A percentile compares a stretch with the other conserved stretches of the same genome.
phyloP scores from a whole-genome alignment of 805 yeast genomes.

The Saccharomycopsis fibuligera region DNA sequence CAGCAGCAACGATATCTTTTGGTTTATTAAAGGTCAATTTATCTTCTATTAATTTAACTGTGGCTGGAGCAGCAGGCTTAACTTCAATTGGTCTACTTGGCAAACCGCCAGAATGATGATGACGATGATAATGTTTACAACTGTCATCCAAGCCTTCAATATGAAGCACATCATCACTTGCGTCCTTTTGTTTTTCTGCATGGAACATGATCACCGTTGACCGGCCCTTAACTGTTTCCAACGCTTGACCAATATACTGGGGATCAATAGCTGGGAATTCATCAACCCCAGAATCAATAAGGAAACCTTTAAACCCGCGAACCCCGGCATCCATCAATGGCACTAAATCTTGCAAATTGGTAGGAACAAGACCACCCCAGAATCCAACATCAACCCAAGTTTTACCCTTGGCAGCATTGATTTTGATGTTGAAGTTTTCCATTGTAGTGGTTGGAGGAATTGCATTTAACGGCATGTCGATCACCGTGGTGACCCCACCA shows the following conservation, averaged over 20 bases:
- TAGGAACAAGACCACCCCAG: constrained; percentile 94
- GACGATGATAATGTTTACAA: constrained; percentile 2
- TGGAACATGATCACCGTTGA: constrained; percentile 83
- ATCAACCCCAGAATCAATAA: constrained; percentile 93
- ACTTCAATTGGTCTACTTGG: no score
- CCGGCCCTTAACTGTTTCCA: constrained; percentile 53
- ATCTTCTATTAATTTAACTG: no score
- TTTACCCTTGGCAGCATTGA: constrained; percentile 72
- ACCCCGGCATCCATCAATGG: constrained; percentile 85
- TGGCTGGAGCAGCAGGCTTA: no score
- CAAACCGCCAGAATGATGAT: no score
- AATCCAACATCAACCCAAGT: constrained; percentile 92
- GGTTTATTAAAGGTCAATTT: no score
- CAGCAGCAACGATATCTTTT: constrained; percentile 20
- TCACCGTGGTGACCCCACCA: constrained; percentile 93
- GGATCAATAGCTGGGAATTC: constrained; percentile 83
- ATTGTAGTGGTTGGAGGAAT: constrained; percentile 92
- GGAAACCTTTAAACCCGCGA: constrained; percentile 87
- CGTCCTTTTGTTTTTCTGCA: constrained; percentile 69
- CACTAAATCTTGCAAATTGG: constrained; percentile 57
- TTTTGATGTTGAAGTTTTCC: constrained; percentile 64
- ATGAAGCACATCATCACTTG: constrained; percentile 11
- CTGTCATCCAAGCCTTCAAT: constrained; percentile 19
- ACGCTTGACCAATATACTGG: constrained; percentile 58
- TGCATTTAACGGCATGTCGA: constrained; percentile 95